These are phyloP conservation scores for Tylopilus vinaceipallidus DNA, from an alignment of 768 basidiomycete species.

Conservation along the genomic window DNA sequence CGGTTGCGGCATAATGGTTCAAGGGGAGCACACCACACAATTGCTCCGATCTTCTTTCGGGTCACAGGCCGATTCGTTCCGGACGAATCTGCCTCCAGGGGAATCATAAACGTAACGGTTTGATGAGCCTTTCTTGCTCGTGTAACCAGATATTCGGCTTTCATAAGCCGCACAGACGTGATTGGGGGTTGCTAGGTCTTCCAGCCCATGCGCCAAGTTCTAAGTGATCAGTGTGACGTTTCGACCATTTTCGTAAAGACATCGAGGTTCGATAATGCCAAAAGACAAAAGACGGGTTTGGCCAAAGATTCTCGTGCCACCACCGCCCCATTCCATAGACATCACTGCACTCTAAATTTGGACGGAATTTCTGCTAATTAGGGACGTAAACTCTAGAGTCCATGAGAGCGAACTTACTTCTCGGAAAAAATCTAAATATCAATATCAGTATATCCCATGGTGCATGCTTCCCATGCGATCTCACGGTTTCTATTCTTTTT, in stretches of 20 bases:
- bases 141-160: too few species aligned
- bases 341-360: conserved; percentile 3
- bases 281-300: neutral
- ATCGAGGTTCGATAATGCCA: neutral
- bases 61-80: neutral
- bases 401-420: too few species aligned
- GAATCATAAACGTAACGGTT: neutral
- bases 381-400: too few species aligned
- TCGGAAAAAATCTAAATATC: neutral
- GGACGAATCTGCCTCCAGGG: neutral
- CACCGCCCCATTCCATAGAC: too few species aligned
- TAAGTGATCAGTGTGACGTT: neutral
- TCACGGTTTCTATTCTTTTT: conserved; percentile 6
- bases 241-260: neutral
- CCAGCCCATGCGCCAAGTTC: neutral
- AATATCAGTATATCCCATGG: neutral
- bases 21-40: neutral
- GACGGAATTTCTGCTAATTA: conserved; percentile 1
- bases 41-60: neutral
- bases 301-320: neutral
- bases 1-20: neutral
- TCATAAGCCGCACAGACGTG: too few species aligned
- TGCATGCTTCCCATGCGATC: conserved; percentile 4
- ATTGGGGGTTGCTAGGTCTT: neutral
- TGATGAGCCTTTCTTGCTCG: too few species aligned